Percentiles rank a stretch among this genome's conserved stretches.
Conservation (phyloP, 805 yeast genomes). For the Ogataea ganodermae region DNA sequence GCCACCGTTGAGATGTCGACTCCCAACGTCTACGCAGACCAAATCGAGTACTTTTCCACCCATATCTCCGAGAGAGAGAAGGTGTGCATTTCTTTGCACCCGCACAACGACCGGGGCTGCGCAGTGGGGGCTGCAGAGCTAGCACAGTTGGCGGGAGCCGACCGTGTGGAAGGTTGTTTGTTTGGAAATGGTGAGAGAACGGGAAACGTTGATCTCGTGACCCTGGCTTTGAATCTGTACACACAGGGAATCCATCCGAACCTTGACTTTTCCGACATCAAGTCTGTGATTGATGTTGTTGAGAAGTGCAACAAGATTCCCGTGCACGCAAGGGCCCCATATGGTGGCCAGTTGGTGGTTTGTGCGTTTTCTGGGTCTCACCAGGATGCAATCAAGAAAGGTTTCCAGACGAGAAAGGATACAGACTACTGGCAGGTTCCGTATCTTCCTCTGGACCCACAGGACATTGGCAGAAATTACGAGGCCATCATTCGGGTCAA, state of each 20-base stretch:
- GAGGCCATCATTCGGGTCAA: constrained; percentile 90
- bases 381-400: constrained; percentile 41
- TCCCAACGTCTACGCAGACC: constrained; percentile 80
- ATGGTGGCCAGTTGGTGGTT: constrained; percentile 77
- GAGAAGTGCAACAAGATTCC: constrained; percentile 80
- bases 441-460: constrained; percentile 81
- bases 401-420: constrained; percentile 38
- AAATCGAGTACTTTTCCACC: constrained; percentile 70
- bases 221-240: constrained; percentile 75
- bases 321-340: constrained; percentile 74
- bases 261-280: constrained; percentile 69
- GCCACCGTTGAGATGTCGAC: constrained; percentile 79
- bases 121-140: constrained; percentile 82
- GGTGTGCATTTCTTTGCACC: constrained; percentile 70
- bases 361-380: constrained; percentile 71
- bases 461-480: constrained; percentile 84
- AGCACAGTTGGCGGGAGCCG: constrained; percentile 78
- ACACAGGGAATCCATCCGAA: constrained; percentile 75
- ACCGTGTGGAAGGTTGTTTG: constrained; percentile 80
- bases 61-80: constrained; percentile 71
- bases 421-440: constrained; percentile 68
- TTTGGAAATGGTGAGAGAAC: constrained; percentile 87
- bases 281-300: constrained; percentile 63
- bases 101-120: constrained; percentile 84
- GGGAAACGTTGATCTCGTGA: constrained; percentile 77